These are phyloP conservation scores for Pharnaceum exiguum DNA, from an alignment of 148 eudicot genomes.

Conservation along the genomic window DNA sequence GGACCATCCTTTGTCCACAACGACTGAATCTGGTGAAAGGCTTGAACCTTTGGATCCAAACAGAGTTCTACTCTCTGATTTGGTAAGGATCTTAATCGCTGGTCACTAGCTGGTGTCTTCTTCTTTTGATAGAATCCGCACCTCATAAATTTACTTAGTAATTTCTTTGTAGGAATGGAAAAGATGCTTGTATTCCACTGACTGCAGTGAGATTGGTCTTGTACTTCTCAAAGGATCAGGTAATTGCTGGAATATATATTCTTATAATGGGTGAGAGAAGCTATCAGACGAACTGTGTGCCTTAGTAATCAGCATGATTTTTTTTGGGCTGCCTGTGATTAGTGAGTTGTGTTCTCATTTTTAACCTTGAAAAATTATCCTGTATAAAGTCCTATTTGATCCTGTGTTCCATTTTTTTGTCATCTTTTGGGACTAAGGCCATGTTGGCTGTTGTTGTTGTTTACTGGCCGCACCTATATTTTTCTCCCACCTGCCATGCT, in stretches of 20 bases:
- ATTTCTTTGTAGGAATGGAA: slow-evolving; percentile 70
- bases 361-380: no score
- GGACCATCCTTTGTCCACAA: slow-evolving; percentile 32
- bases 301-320: neutral
- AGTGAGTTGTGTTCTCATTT: neutral
- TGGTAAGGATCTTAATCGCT: slow-evolving; percentile 43
- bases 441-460: no score
- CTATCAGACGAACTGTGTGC: neutral
- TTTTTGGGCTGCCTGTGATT: neutral
- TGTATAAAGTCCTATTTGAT: no score
- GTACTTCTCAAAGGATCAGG: slow-evolving; percentile 65
- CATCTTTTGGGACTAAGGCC: no score
- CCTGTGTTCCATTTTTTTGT: no score
- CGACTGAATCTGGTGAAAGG: slow-evolving; percentile 28
- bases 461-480: no score
- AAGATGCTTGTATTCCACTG: slow-evolving; percentile 65
- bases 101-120: neutral
- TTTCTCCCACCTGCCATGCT: no score
- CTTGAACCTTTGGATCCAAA: slow-evolving; percentile 30
- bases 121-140: neutral
- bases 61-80: slow-evolving; percentile 59
- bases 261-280: neutral
- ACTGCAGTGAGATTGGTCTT: slow-evolving; percentile 90
- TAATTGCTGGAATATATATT: slow-evolving; percentile 15
- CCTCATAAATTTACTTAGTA: slow-evolving; percentile 6